Evolutionary conservation across 495 filamentous ascomycete species (phyloP).

Genomic region (Penicillium fimorum): DNA sequence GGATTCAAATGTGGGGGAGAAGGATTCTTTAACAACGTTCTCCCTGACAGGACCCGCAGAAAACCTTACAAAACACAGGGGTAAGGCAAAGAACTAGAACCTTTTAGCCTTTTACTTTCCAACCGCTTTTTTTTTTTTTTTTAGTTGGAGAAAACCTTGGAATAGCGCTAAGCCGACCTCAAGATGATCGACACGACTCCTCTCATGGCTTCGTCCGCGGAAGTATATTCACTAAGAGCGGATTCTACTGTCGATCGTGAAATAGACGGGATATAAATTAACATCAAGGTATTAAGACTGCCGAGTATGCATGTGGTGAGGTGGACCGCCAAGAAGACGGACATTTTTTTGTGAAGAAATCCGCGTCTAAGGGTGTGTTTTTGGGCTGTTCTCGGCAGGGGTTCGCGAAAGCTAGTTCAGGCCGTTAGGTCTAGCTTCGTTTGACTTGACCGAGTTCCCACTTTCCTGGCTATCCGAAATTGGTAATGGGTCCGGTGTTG

Average conservation of each 20-base stretch:
- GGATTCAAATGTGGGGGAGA: constrained; percentile 3
- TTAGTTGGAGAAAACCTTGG: background rate
- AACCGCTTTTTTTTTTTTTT: background rate
- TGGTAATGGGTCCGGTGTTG: background rate
- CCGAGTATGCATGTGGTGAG: background rate
- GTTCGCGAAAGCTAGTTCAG: background rate
- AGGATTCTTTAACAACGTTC: constrained; percentile 2
- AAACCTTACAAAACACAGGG: background rate
- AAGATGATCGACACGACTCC: constrained; percentile 2
- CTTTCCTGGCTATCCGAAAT: constrained; percentile 1
- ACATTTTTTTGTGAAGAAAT: background rate
- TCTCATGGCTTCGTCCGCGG: background rate
- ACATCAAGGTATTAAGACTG: background rate
- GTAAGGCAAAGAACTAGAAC: background rate
- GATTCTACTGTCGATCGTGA: background rate
- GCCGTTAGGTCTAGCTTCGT: constrained; percentile 4
- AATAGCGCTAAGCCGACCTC: background rate
- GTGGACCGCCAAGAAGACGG: background rate
- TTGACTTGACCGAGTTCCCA: background rate
- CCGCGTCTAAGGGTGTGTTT: background rate
- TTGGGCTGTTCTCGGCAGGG: background rate
- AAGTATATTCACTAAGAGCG: background rate
- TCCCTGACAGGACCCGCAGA: background rate
- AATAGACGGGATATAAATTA: background rate
- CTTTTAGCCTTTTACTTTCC: background rate